Base-by-base conservation (phyloP, 73 alveolate species). In the Tetrahymena elliotti region DNA sequence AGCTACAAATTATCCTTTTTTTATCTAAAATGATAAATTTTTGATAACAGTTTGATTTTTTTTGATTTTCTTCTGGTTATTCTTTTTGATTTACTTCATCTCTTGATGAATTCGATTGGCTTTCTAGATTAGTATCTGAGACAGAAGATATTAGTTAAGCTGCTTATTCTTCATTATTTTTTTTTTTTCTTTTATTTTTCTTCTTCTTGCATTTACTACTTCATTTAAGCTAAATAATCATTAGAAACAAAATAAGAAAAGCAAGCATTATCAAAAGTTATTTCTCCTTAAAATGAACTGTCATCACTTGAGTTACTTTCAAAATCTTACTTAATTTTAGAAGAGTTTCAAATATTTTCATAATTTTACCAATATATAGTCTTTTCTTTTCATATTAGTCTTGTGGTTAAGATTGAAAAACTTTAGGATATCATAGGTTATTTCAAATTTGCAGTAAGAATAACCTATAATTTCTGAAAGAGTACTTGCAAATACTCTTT, bases 1-100 rank as follows among this genome's bases (percentile, higher is more conserved):
- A 27, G 99, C 99, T 16, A 97, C 95, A 33, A 97, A 95, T 84
- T 96, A 94, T 3, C 99, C 99, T 13, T 96, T 97, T 38, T 95
- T 96, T 27, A 98, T 54, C n/a, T 24, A 37, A 34, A 98, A 94
- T 16, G 95, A 93, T 11, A 98, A 52, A 52, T 94, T 83, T 92
- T 97, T 95, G 54, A 97, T 95, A 18, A 97, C 96, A 53, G 36
- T 53, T 83, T 96, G 97, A 40, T 97, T 68, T 68, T 68, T 22
- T 0, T n/a, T 22, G 0, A 68, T n/a, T 18, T 68, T n/a, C 38
- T 6, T 27, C 24, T 68, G 16, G 20, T 27, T n/a, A 11, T 68
- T 68, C 34, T 68, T 68, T 16, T 18, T 68, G 0, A 4, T 27
- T 31, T 1, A 68, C 3, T 27, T 68, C 22, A 27, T 68, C 38